phyloP scores from a whole-genome alignment of 495 filamentous ascomycete genomes.

The Astrocystis sublimbata region DNA sequence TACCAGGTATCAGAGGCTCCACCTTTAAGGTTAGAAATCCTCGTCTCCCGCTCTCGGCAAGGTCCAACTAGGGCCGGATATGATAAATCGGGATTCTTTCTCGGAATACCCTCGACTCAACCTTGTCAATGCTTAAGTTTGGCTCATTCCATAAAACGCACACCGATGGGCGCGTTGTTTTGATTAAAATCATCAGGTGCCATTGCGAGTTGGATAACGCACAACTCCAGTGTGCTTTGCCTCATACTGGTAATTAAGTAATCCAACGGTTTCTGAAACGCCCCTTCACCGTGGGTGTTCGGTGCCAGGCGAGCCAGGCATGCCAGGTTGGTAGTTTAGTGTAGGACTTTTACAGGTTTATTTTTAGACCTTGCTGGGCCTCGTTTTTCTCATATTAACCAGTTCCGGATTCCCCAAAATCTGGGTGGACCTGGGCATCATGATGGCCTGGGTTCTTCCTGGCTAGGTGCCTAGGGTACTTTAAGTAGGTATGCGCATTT shows the following conservation, averaged over 20 bases:
- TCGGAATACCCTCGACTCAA: not conserved
- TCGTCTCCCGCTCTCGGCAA: too few species aligned
- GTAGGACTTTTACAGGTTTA: not conserved
- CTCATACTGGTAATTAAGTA: too few species aligned
- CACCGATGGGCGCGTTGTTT: not conserved
- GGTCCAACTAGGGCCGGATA: not conserved
- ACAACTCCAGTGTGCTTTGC: not conserved
- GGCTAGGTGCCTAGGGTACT: too few species aligned
- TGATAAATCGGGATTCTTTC: not conserved
- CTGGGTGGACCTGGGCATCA: not conserved
- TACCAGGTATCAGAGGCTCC: too few species aligned
- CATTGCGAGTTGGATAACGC: not conserved
- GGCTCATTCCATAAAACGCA: not conserved
- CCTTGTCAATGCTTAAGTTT: not conserved
- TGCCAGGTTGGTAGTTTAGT: not conserved
- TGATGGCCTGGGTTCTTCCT: too few species aligned
- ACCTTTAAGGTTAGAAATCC: too few species aligned
- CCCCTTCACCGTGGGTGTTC: too few species aligned
- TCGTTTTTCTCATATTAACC: not conserved
- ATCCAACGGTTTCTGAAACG: too few species aligned
- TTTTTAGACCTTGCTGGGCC: slow-evolving; percentile 5
- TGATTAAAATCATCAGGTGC: not conserved
- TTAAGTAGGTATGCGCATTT: too few species aligned
- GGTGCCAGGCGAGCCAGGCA: too few species aligned
- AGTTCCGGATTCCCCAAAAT: not conserved